phyloP scores from a whole-genome alignment of 176 grass and related monocot genomes.

The Paspalum notatum region DNA sequence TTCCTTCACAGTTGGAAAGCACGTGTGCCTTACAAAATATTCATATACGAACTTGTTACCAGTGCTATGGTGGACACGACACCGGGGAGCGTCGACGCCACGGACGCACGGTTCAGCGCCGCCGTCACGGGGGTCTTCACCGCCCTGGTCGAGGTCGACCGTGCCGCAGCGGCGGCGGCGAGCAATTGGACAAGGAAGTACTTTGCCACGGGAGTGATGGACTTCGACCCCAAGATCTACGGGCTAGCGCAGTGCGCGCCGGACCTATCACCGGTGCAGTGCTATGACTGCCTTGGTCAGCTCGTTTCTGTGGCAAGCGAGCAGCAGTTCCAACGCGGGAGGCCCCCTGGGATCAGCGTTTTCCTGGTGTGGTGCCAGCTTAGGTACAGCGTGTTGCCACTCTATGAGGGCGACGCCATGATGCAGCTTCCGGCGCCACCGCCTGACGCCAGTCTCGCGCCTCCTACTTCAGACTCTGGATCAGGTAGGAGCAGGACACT shows the following conservation, averaged over 20 bases:
- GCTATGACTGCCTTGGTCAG: conserved; percentile 11
- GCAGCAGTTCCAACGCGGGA: fast-evolving
- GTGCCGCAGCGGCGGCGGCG: background rate
- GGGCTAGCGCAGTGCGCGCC: conserved; percentile 55
- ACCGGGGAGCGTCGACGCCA: background rate
- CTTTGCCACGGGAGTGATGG: conserved; percentile 43
- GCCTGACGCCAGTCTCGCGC: too few species aligned
- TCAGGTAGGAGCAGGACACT: too few species aligned
- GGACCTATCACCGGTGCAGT: conserved; percentile 26
- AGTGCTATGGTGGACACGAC: background rate
- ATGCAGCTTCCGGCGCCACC: conserved; percentile 29
- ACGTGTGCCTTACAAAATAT: background rate
- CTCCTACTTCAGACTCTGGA: too few species aligned
- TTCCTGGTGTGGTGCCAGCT: conserved; percentile 21
- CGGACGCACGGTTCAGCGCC: conserved; percentile 29
- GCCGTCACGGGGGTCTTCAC: conserved; percentile 20
- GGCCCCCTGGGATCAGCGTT: background rate
- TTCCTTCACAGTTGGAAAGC: background rate
- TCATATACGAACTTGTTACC: background rate
- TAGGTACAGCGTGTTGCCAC: conserved; percentile 30
- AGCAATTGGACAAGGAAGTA: conserved; percentile 39
- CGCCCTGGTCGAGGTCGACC: conserved; percentile 29
- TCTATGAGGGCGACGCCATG: conserved; percentile 27
- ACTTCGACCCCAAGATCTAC: conserved; percentile 47
- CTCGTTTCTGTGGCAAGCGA: background rate